A percentile compares a stretch with the other conserved stretches of the same genome.
These are phyloP conservation scores for Triticum dicoccoides DNA, from an alignment of 176 grass and related monocot species.

Conservation along the genomic window DNA sequence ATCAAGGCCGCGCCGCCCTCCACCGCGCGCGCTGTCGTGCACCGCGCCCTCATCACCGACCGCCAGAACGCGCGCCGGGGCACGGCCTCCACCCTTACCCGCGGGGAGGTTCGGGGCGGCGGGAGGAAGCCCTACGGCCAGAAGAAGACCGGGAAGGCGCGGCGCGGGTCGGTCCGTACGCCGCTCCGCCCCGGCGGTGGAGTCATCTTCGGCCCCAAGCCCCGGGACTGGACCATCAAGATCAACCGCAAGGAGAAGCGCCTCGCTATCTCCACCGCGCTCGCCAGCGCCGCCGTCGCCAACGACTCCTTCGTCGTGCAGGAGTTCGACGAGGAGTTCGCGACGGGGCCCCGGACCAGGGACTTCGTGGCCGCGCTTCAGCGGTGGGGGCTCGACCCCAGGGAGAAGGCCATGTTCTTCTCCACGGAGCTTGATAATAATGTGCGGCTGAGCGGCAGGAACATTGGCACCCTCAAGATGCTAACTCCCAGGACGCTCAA, in stretches of 20 bases:
- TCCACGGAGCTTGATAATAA: conserved; percentile 65
- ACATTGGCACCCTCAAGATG: conserved; percentile 93
- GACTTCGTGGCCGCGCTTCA: conserved; percentile 80
- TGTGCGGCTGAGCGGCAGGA: conserved; percentile 78
- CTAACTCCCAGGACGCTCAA: conserved; percentile 93
- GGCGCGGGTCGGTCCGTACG: conserved; percentile 74
- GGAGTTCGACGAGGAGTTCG: conserved; percentile 69
- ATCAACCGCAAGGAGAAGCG: conserved; percentile 99
- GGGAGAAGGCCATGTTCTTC: conserved; percentile 80
- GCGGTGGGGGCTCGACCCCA: conserved; percentile 90
- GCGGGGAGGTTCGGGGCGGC: conserved; percentile 73
- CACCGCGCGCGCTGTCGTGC: conserved; percentile 84
- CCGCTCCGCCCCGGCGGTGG: conserved; percentile 93
- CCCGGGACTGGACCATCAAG: conserved; percentile 96
- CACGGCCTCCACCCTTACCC: conserved; percentile 93
- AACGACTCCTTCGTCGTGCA: conserved; percentile 82
- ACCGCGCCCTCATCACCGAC: conserved; percentile 86
- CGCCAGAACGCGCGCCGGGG: conserved; percentile 89
- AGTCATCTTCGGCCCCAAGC: conserved; percentile 94
- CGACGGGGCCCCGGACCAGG: conserved; percentile 55
- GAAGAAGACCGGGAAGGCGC: conserved; percentile 87
- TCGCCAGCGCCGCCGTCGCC: conserved; percentile 73
- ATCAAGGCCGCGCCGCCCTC: conserved; percentile 65
- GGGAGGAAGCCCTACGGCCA: conserved; percentile 90
- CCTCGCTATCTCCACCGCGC: conserved; percentile 84